Evolutionary conservation across 441 rosid species (phyloP).

Genomic region (Lepidium campestre): DNA sequence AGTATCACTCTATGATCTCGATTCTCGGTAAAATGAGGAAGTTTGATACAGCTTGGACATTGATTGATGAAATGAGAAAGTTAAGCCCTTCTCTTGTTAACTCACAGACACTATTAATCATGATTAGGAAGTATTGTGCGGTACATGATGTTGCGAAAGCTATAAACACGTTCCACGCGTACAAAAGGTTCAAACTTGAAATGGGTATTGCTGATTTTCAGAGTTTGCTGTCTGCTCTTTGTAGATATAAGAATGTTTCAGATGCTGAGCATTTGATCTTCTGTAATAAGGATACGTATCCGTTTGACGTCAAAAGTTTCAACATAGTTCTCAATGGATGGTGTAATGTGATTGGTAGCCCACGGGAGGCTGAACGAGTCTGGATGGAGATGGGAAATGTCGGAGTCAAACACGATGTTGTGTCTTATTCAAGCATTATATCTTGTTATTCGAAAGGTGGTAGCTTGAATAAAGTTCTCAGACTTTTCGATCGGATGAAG

Average conservation of each 20-base stretch:
- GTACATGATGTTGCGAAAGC: conserved; percentile 84
- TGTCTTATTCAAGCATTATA: conserved; percentile 65
- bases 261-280: conserved; percentile 91
- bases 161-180: conserved; percentile 71
- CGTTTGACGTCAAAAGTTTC: conserved; percentile 70
- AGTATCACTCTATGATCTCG: conserved; percentile 75
- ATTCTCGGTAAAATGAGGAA: conserved; percentile 85
- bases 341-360: conserved; percentile 79
- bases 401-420: conserved; percentile 52
- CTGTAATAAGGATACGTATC: conserved; percentile 62
- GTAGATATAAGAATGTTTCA: conserved; percentile 85
- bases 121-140: conserved; percentile 90
- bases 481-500: conserved; percentile 64
- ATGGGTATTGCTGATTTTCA: conserved; percentile 80
- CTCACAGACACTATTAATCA: conserved; percentile 74
- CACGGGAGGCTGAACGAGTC: conserved; percentile 65
- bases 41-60: conserved; percentile 85
- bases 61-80: conserved; percentile 89
- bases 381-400: conserved; percentile 82
- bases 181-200: conserved; percentile 59
- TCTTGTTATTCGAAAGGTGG: conserved; percentile 79
- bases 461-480: conserved; percentile 62
- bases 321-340: conserved; percentile 87
- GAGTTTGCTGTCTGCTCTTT: conserved; percentile 80
- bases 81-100: conserved; percentile 49